Conservation (phyloP, 345 rosid genomes). For the Populus nigra region DNA sequence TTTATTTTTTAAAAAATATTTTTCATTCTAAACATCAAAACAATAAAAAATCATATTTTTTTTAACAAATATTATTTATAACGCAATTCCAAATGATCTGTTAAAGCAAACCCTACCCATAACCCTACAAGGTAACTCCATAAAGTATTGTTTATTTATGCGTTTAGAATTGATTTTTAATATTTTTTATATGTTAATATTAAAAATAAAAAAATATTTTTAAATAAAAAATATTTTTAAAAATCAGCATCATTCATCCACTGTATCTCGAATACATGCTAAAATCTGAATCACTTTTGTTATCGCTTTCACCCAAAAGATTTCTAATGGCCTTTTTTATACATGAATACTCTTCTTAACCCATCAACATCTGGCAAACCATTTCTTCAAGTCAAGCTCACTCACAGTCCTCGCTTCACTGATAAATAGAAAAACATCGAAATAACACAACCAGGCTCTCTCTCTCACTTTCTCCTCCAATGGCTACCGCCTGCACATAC, state of each 20-base stretch:
- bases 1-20: too few species aligned
- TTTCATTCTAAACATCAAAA: too few species aligned
- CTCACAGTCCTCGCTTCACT: slow-evolving; percentile 15
- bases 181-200: too few species aligned
- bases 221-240: too few species aligned
- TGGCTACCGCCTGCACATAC: slow-evolving; percentile 49
- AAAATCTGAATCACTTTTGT: background rate
- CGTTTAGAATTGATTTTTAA: too few species aligned
- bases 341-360: background rate
- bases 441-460: slow-evolving; percentile 15
- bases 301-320: background rate
- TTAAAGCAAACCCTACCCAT: background rate
- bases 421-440: slow-evolving; percentile 22
- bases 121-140: background rate
- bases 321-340: background rate
- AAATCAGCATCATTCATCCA: too few species aligned
- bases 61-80: too few species aligned
- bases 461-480: slow-evolving; percentile 26
- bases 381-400: background rate
- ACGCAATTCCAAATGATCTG: too few species aligned
- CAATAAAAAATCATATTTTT: too few species aligned
- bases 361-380: slow-evolving; percentile 1
- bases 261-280: too few species aligned
- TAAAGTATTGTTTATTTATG: too few species aligned
- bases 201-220: too few species aligned